Base-by-base conservation (phyloP, 2,329 filamentous ascomycete genomes). In the Penicillium crustosum region DNA sequence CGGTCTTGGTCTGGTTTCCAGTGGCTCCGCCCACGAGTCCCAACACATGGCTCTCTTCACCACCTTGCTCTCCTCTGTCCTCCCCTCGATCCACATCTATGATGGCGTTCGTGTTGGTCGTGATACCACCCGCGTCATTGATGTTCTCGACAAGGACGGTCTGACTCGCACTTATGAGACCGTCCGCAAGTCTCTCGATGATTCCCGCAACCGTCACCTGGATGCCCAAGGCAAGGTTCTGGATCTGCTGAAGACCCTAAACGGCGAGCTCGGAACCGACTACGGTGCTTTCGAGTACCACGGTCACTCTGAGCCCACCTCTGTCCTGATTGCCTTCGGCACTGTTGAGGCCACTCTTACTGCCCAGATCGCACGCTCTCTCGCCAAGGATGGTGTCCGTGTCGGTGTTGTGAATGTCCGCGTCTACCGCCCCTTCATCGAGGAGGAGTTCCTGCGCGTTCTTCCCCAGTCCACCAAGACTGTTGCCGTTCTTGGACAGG, bases 41-140 rank as follows among this genome's bases (percentile, higher is more conserved):
- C 94, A 99, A 81, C 94, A 99, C 78, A 96, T 96, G 89, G 85
- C 92, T 8, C 79, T 96, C n/a, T 88, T 96, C 68, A 86, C 92
- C 1, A 96, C 91, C 4, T 78, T 96, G 25, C 80, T 96, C 60
- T 89, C 92, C 21, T 87, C 85, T 45, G 79, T 94, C 15, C 74
- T 93, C 29, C 92, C 92, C n/a, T 90, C 89, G 0, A 82, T 96
- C 29, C 92, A 96, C 74, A 86, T 92, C 65, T 96, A 94, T 71
- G 92, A 96, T 71, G 93, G 92, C 59, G 86, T 96, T 56, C 88
- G 86, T 58, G 87, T 93, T 61, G 89, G 89, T 54, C 83, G 91
- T 51, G 92, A 96, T 78, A 94, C 89, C 21, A 86, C 91, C 23
- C 84, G 90, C 50, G 85, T 96, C 53, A 87, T 93, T 47, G 92